These are phyloP conservation scores for Ascochyta viciae-villosae DNA, from an alignment of 2,329 filamentous ascomycete species.

Conservation along the genomic window DNA sequence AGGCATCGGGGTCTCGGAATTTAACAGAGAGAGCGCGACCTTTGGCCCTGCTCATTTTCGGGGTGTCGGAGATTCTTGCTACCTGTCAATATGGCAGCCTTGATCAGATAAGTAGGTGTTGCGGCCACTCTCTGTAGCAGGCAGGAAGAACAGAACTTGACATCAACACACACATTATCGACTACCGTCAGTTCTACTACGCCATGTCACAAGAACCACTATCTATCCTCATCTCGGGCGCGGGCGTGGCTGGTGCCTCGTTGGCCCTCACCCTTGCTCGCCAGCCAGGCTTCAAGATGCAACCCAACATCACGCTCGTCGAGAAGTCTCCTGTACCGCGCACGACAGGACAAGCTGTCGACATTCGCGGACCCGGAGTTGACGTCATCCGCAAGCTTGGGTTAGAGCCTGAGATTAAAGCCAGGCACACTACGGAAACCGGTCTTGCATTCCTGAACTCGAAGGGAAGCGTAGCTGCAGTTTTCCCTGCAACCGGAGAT, in stretches of 20 bases:
- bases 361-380: slow-evolving; percentile 54
- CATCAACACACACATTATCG: too few relatives aligned
- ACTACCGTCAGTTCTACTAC: too few relatives aligned
- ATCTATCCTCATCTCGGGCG: slow-evolving; percentile 48
- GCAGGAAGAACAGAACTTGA: too few relatives aligned
- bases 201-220: slow-evolving; percentile 6
- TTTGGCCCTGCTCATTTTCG: not conserved
- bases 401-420: slow-evolving; percentile 47
- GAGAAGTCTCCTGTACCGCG: slow-evolving; percentile 52
- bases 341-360: slow-evolving; percentile 54
- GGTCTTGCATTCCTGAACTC: slow-evolving; percentile 50
- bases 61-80: not conserved
- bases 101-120: not conserved
- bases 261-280: slow-evolving; percentile 46
- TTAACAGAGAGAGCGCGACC: not conserved
- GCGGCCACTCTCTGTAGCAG: not conserved
- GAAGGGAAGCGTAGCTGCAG: slow-evolving; percentile 25
- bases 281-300: slow-evolving; percentile 30
- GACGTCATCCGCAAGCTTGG: slow-evolving; percentile 52
- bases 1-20: slow-evolving; percentile 4
- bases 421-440: slow-evolving; percentile 48
- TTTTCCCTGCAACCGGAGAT: slow-evolving; percentile 34
- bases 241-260: slow-evolving; percentile 49
- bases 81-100: not conserved
- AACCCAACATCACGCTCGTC: slow-evolving; percentile 52